Conservation (phyloP, 345 rosid genomes). For the Brassica rapa region DNA sequence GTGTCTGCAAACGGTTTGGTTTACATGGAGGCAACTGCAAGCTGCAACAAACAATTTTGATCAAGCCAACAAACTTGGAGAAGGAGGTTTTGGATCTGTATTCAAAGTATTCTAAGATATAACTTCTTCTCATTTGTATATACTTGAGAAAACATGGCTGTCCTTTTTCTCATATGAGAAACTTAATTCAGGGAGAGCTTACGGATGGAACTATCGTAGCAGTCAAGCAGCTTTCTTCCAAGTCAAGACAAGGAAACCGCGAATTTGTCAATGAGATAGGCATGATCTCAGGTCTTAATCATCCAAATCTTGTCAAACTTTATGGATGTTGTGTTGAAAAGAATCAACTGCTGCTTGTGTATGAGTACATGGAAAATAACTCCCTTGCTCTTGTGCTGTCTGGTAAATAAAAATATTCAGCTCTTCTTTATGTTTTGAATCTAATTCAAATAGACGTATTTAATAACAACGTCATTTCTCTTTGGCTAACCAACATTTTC, state of each 20-base stretch:
- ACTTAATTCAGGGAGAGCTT: slow-evolving; percentile 9
- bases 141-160: not conserved
- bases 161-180: not conserved
- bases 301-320: slow-evolving; percentile 48
- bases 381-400: slow-evolving; percentile 39
- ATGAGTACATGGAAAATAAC: slow-evolving; percentile 53
- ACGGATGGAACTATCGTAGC: slow-evolving; percentile 41
- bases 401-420: slow-evolving; percentile 22
- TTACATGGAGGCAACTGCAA: slow-evolving; percentile 32
- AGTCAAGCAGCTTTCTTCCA: slow-evolving; percentile 47
- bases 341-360: slow-evolving; percentile 42
- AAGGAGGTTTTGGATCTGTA: slow-evolving; percentile 41
- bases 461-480: not conserved
- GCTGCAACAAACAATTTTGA: slow-evolving; percentile 36
- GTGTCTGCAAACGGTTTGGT: slow-evolving; percentile 24
- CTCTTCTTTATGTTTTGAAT: not conserved
- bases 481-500: not conserved
- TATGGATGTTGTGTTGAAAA: slow-evolving; percentile 26
- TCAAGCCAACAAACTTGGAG: slow-evolving; percentile 37
- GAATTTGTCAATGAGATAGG: slow-evolving; percentile 52
- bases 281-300: slow-evolving; percentile 46
- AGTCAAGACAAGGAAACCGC: slow-evolving; percentile 47
- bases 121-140: not conserved
- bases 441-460: not conserved
- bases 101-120: slow-evolving; percentile 19